Evolutionary conservation across 257 asterid genomes (phyloP), one percentile per base, ranked within the genome.

Genomic region (Marsdenia floribunda): DNA sequence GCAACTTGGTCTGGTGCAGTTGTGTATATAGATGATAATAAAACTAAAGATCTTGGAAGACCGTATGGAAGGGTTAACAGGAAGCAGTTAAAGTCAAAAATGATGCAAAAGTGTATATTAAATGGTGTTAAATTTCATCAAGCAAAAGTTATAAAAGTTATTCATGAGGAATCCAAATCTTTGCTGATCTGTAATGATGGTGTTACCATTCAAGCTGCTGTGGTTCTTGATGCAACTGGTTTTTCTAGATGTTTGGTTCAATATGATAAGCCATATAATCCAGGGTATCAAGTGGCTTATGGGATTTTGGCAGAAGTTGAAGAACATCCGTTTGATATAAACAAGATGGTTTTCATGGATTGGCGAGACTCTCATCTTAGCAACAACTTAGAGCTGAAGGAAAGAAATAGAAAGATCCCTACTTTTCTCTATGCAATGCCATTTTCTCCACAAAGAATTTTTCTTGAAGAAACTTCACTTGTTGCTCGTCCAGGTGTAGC

Each of bases 291-390:
- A 83, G 98, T 92, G 65, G 99, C 98, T 1, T 95, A 95, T 78
- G 98, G 99, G 49, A 89, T 95, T 78, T 76, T 95, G 78, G 99
- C 99, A 0, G 98, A 92, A 74, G 99, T 95, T 11, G 97, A 95
- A 52, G 93, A 85, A 19, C 98, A 95, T 76, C 99, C 99, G 0
- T 95, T 88, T 29, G 98, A 95, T 74, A 69, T 83, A 21, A 79
- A 89, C 65, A 95, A 95, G 85, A 95, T 95, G 99, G 90, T 92
- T 71, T 92, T 95, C 91, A 95, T 95, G 99, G 99, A 95, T 78
- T 92, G 99, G 99, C 82, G 99, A 70, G 96, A 95, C 74, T 88
- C 97, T 0, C 99, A 95, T 81, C 93, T 95, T 18, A 70, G 76
- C 55, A 84, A 77, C 70, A 88, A 86, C 59, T 65, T 70, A 63